Base-by-base conservation (phyloP, 2,329 filamentous ascomycete genomes). In the Botrytis squamosa region DNA sequence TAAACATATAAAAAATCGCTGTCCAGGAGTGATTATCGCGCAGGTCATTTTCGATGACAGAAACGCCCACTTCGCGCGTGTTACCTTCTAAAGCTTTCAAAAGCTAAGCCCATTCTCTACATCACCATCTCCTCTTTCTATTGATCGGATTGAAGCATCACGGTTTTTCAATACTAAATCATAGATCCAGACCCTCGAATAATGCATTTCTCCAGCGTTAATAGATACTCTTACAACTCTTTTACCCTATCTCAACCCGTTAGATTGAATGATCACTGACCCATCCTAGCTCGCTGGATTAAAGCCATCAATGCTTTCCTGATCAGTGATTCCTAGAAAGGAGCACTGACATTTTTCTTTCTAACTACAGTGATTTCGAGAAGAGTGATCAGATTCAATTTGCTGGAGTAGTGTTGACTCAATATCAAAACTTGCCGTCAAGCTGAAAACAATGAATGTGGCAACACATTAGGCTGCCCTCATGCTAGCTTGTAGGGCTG, bases 381-480 rank as follows among this genome's bases (percentile, higher is more conserved):
- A 36, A 14, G 1, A 14, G 9, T 25, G 6, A 33, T 38, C 20
- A 4, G 38, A 14, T 25, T 25, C 9, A 36, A 2, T 3, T 60
- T 4, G 20, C 33, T 60, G 33, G 20, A 38, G 29, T 0, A 36
- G 3, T 38, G 4, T 60, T 25, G 20, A 14, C 33, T 60, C 20
- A 4, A 14, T 25, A 25, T 38, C 33, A 7, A 12, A 60, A 38
- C 9, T 14, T 0, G 57, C 20, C 8, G 4, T 60, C 33, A 36
- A 20, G 20, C 2, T 22, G 9, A 38, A 12, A 1, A 22, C 20
- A 38, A 25, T 38, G 18, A 18, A 0, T 4, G 18, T 59, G 33
- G 20, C n/a, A 18, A 18, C 1, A 25, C 8, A 25, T 9, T 14
- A 7, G 6, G 0, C 10, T 36, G 4, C 0, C 2, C 5, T 38